Base-by-base conservation (phyloP, 73 alveolate genomes). In the Paramecium caudatum region DNA sequence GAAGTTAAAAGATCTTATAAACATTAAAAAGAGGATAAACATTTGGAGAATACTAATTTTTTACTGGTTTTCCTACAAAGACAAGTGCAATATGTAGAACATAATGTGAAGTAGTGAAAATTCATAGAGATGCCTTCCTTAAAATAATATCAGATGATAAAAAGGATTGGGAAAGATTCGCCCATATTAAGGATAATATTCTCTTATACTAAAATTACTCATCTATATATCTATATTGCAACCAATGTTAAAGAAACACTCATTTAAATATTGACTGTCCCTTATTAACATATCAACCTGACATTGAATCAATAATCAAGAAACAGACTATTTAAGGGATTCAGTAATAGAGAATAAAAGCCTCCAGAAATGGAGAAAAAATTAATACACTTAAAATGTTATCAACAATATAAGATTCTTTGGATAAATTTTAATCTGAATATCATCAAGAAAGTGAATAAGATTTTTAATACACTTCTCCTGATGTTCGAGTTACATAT, bases 11-110 rank as follows among this genome's bases (percentile, higher is more conserved):
- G 37, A 49, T 34, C 9, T 25, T 68, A 16, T 68, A 68, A 68
- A 27, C 36, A 68, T 16, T 68, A 32, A 68, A 17, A 0, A 68
- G 34, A 68, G 84, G 84, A n/a, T 5, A 68, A 15, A 37, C 84
- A 13, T 83, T 83, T 83, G 92, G 92, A 0, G 92, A 83, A 47
- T 55, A 55, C 46, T 48, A 68, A 36, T 83, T 83, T 83, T 83
- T 83, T 50, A 34, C 92, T 10, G 82, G 84, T 0, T 61, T 33
- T 34, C 50, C 80, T 19, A 83, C 85, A 16, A 21, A 48, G 2
- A 41, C 84, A 1, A 32, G 83, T 17, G 92, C 86, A 17, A 48
- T 65, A 0, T 55, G 92, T 34, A 23, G 63, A 16, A 55, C 49
- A 5, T 19, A 21, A 30, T 37, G 83, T 16, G 82, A 65, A n/a